phyloP scores from a whole-genome alignment of 257 asterid genomes.

The Solanum bulbocastanum region DNA sequence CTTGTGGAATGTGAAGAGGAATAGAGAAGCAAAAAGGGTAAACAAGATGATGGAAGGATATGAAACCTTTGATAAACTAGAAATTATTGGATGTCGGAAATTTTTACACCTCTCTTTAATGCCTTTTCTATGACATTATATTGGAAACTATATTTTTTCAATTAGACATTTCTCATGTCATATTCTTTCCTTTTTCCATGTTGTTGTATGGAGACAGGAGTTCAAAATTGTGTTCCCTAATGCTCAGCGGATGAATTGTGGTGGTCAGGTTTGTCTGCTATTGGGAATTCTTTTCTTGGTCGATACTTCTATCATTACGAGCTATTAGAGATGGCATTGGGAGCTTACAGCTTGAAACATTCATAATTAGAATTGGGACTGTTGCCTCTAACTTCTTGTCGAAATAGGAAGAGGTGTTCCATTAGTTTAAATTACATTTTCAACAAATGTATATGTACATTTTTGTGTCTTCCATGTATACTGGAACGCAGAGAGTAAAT shows the following conservation, averaged over 20 bases:
- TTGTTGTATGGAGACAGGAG: too few relatives aligned
- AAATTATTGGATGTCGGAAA: neutral
- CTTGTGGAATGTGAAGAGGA: neutral
- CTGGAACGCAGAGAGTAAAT: neutral
- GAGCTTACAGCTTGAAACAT: neutral
- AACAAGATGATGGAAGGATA: neutral
- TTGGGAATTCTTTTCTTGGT: neutral
- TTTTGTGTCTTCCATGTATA: neutral
- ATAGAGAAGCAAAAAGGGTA: neutral
- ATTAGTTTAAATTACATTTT: neutral
- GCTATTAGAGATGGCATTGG: neutral
- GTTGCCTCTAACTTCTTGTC: neutral
- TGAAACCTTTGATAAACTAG: neutral
- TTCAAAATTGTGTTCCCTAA: neutral
- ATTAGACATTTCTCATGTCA: neutral
- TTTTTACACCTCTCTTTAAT: neutral
- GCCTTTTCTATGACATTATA: neutral
- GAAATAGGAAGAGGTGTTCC: neutral
- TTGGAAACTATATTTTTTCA: neutral
- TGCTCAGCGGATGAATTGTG: slow-evolving; percentile 83
- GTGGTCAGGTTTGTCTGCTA: slow-evolving; percentile 72
- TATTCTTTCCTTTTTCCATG: too few relatives aligned
- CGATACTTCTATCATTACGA: neutral
- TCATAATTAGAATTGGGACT: neutral
- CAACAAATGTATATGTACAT: neutral